Conservation (phyloP, 768 basidiomycete species). For the Mycena latifolia region DNA sequence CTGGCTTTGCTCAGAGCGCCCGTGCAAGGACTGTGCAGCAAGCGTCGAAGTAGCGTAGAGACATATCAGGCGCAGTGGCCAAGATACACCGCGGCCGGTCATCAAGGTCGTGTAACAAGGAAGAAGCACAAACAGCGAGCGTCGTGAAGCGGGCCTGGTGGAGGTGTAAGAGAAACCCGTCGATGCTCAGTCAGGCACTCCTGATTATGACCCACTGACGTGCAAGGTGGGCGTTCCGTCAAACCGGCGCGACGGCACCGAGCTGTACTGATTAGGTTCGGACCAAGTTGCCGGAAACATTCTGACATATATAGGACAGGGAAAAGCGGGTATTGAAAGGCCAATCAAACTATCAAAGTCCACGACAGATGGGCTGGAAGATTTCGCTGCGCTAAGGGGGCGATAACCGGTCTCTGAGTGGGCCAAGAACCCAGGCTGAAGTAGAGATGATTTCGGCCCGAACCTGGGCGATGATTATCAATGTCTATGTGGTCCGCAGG, state of each 20-base stretch:
- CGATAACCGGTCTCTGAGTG: neutral
- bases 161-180: conserved; percentile 15
- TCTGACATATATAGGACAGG: conserved; percentile 1
- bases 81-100: conserved; percentile 10
- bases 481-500: neutral
- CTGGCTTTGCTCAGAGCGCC: conserved; percentile 27
- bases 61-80: conserved; percentile 18
- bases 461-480: neutral
- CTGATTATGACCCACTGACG: no score
- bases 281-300: conserved; percentile 15
- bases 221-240: conserved; percentile 25
- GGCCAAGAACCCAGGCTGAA: neutral
- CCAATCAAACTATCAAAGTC: no score
- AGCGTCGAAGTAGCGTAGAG: conserved; percentile 6
- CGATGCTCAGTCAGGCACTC: neutral
- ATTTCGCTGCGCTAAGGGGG: conserved; percentile 5
- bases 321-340: neutral
- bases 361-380: neutral
- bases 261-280: conserved; percentile 17
- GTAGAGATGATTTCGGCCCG: conserved; percentile 1
- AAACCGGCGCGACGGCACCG: conserved; percentile 8
- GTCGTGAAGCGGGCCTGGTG: conserved; percentile 17
- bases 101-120: conserved; percentile 14
- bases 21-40: neutral
- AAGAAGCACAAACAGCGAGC: no score